Base-by-base conservation (phyloP, 441 rosid genomes). In the Biscutella laevigata region DNA sequence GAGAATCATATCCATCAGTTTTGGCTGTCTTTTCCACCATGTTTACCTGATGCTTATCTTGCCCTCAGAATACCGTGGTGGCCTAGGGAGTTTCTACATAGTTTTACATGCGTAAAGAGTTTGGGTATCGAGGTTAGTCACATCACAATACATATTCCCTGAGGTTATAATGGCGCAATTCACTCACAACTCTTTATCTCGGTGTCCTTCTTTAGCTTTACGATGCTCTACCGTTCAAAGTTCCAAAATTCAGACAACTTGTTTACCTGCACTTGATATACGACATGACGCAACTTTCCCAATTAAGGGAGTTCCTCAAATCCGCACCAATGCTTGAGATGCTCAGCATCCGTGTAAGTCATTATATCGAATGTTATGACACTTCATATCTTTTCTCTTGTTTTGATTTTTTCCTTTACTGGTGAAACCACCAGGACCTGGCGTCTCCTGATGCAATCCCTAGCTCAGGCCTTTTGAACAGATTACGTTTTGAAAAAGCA, bases 91-190 rank as follows among this genome's bases (percentile, higher is more conserved):
- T 60, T 60, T 60, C 49, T 60, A n/a, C 10, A 8, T 13, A 22
- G 51, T 39, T 60, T 60, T 30, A 30, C 58, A 30, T 39, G 43
- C 35, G 27, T 60, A 0, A 50, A 5, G 51, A 40, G 58, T 32
- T 50, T 60, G 65, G 43, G 21, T 40, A 21, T 60, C 25, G 58
- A 15, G 65, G 65, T 60, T 50, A 39, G 58, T 32, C 27, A 45
- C 22, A n/a, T 57, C 34, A 33, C 54, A 37, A 4, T 34, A 8
- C 25, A 22, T 33, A 11, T 46, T 58, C 53, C n/a, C n/a, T n/a
- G n/a, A n/a, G n/a, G n/a, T n/a, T n/a, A n/a, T n/a, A 14, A 5
- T 17, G 42, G 16, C 25, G 15, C 4, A 19, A 4, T 28, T 37
- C 28, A 38, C 29, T 28, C 48, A 21, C 39, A 21, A 7, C 12